A percentile compares a stretch with the other conserved stretches of the same genome.
Evolutionary conservation across 2,329 filamentous ascomycete genomes (phyloP).

Genomic region (Seiridium cupressi): DNA sequence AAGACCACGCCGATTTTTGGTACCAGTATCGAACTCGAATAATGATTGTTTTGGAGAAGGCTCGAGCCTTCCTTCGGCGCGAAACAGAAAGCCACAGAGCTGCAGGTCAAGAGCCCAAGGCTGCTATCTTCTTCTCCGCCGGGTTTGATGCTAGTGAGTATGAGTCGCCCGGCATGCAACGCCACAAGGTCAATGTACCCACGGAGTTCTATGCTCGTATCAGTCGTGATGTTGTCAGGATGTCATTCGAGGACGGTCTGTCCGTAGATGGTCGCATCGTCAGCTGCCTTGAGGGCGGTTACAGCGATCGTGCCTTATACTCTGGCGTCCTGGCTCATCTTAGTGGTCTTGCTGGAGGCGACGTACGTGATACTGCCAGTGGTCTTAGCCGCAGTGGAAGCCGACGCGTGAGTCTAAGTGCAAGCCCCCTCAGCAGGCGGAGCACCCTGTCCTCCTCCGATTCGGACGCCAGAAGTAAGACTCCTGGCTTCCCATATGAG

Average conservation of each 20-base stretch:
- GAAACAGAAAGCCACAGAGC: conserved; percentile 67
- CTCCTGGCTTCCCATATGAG: conserved; percentile 53
- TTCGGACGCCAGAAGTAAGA: conserved; percentile 24
- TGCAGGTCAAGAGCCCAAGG: conserved; percentile 65
- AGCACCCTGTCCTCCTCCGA: conserved; percentile 28
- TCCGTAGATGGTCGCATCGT: conserved; percentile 81
- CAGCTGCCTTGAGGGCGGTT: conserved; percentile 93
- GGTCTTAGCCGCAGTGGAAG: conserved; percentile 42
- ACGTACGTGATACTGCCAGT: conserved; percentile 32
- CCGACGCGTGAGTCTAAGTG: conserved; percentile 56
- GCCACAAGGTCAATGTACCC: conserved; percentile 92
- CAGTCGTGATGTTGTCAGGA: conserved; percentile 76
- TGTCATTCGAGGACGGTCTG: conserved; percentile 77
- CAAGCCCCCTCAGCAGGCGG: conserved; percentile 36
- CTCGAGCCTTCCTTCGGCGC: conserved; percentile 69
- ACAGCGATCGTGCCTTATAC: conserved; percentile 85
- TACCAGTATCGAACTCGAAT: conserved; percentile 80
- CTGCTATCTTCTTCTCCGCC: conserved; percentile 90
- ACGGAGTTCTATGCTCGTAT: conserved; percentile 95
- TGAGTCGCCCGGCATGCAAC: conserved; percentile 90
- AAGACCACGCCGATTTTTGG: conserved; percentile 84
- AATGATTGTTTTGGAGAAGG: conserved; percentile 73
- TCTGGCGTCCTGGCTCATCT: conserved; percentile 90
- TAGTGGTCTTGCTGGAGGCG: conserved; percentile 70
- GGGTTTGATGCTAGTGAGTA: conserved; percentile 97